Evolutionary conservation across 306 rosid genomes (phyloP), one percentile per base, ranked within the genome.

Genomic region (Mimosa pudica): DNA sequence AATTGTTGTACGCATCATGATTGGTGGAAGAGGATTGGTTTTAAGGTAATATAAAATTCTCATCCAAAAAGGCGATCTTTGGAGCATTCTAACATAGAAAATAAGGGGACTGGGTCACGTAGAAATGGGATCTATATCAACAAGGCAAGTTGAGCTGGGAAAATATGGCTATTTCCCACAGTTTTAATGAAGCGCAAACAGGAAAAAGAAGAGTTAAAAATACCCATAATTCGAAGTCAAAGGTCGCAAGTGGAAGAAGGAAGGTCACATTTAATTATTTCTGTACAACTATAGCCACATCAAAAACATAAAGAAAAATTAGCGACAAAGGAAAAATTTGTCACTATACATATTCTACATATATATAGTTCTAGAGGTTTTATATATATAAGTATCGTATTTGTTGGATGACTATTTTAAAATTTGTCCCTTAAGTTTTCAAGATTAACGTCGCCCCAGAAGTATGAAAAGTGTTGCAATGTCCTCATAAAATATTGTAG

Each of bases 61-160:
- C 73, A 72, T 49, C 55, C 71, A 45, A 85, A 88, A 90, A 87
- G 84, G 87, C 76, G 30, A 86, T 63, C 79, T 45, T 85, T 88
- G 91, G 84, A 75, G 75, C 75, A 74, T 77, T 75, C 72, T 77
- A 77, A 62, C 51, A 77, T 47, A 73, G 38, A 67, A 67, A 42
- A 41, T 68, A 48, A 49, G 60, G 66, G 76, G 10, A 52, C 78
- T 64, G 45, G 49, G 52, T 18, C 44, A 24, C 69, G 68, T 48
- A 54, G 18, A 57, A 70, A 30, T 67, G 78, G 51, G 51, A 65
- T 55, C 72, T 79, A 75, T 24, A 66, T 69, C 52, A 76, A 73
- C 71, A 73, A 42, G 54, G 77, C 86, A 75, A 77, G 84, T 86
- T 81, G 87, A 78, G 20, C 44, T 52, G 74, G 24, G 65, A 74